Evolutionary conservation across 2,329 filamentous ascomycete species (phyloP).

Genomic region (Phialophora macrospora): DNA sequence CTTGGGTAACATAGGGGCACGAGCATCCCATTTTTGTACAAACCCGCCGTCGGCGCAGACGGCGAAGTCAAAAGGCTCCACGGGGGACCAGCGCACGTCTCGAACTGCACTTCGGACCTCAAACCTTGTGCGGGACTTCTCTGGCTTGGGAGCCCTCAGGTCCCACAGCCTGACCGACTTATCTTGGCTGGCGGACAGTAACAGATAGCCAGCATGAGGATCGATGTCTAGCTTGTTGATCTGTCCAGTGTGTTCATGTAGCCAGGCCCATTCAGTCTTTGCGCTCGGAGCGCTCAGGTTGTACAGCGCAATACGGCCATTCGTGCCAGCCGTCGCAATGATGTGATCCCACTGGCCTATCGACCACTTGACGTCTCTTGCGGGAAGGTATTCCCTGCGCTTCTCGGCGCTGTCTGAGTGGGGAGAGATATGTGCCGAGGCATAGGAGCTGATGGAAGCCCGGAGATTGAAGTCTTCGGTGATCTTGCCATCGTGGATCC

Average conservation of each 20-base stretch:
- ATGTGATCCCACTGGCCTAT: constrained; percentile 64
- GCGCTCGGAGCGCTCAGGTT: constrained; percentile 56
- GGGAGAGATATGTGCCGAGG: constrained; percentile 56
- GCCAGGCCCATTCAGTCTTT: constrained; percentile 64
- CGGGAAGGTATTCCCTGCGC: constrained; percentile 64
- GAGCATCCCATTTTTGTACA: constrained; percentile 68
- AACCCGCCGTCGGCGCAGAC: constrained; percentile 68
- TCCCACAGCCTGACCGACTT: constrained; percentile 69
- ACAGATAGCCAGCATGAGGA: constrained; percentile 62
- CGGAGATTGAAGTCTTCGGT: constrained; percentile 68
- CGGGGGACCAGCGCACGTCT: constrained; percentile 68
- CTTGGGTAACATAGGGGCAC: constrained; percentile 61
- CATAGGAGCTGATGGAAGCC: constrained; percentile 63
- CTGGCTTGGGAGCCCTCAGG: constrained; percentile 58
- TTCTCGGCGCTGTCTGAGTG: constrained; percentile 50
- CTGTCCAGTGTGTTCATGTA: constrained; percentile 69
- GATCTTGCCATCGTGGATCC: constrained; percentile 61
- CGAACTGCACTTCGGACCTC: constrained; percentile 64
- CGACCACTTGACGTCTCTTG: constrained; percentile 71
- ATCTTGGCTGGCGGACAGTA: constrained; percentile 69
- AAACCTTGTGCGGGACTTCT: constrained; percentile 52
- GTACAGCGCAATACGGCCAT: constrained; percentile 69
- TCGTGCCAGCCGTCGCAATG: constrained; percentile 67
- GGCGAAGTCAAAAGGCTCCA: constrained; percentile 62
- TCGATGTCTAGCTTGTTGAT: constrained; percentile 70